Conservation (phyloP, 1,284 basidiomycete genomes). For the Malassezia caprae region DNA sequence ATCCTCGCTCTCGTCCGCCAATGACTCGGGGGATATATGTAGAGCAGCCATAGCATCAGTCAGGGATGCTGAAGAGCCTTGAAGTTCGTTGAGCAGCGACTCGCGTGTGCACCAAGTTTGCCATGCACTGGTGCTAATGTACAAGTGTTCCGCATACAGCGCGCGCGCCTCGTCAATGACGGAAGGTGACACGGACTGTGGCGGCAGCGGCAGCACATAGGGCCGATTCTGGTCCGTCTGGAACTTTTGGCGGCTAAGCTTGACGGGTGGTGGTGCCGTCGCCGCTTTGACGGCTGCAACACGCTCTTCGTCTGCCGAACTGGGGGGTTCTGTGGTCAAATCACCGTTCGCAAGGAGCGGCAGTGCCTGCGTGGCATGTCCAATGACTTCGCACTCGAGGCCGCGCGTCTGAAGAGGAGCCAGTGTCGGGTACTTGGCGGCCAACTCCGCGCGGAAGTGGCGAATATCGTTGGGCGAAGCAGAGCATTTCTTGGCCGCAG, state of each 20-base stretch:
- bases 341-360: background rate
- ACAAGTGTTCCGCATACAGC: conserved; percentile 80
- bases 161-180: conserved; percentile 91
- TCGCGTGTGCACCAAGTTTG: conserved; percentile 66
- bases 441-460: conserved; percentile 38
- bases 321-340: background rate
- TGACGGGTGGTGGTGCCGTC: conserved; percentile 47
- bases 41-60: conserved; percentile 37
- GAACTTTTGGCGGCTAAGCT: conserved; percentile 95
- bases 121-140: conserved; percentile 73
- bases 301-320: conserved; percentile 1
- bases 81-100: conserved; percentile 16
- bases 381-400: conserved; percentile 46
- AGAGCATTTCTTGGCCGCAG: conserved; percentile 17
- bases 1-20: conserved; percentile 13
- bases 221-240: conserved; percentile 92
- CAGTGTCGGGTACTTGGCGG: conserved; percentile 50
- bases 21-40: background rate
- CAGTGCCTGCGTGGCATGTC: conserved; percentile 19
- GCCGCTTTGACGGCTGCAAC: conserved; percentile 1
- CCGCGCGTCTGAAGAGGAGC: conserved; percentile 47
- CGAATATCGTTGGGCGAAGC: conserved; percentile 39
- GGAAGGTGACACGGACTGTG: conserved; percentile 63
- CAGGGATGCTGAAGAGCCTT: conserved; percentile 26
- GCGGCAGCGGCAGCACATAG: conserved; percentile 87